Base-by-base conservation (phyloP, 2,329 filamentous ascomycete species). In the Exophiala alcalophila region DNA sequence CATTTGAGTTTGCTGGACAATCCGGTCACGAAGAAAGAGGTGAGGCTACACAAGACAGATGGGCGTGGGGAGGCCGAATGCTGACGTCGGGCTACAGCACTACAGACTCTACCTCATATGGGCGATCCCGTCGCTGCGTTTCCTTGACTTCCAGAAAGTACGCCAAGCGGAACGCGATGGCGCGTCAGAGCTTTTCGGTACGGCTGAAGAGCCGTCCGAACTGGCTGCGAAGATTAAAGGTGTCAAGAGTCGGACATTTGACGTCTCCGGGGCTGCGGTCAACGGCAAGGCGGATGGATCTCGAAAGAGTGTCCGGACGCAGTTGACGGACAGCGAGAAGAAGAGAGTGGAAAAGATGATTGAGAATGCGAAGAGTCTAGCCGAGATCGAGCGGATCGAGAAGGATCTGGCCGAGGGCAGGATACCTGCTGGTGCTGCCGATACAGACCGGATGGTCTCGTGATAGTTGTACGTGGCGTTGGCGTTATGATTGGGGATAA, bases 51-150 rank as follows among this genome's bases (percentile, higher is more conserved):
- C 15, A 24, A 3, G 19, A n/a, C n/a, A 18, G 6, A 21, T 14
- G 2, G 3, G 15, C n/a, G 12, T 30, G 15, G 10, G 14, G 33
- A 40, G 20, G 3, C 11, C 20, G 2, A 11, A 1, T 37, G 20
- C 26, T 41, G 24, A 45, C 32, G 16, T 18, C 14, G 23, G 30
- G n/a, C 5, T 39, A 37, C 58, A 96, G 88, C 73, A 96, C 67
- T 98, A 97, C 70, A 84, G 92, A 39, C 84, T 84, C 64, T 98
- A 87, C 84, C 72, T 95, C 19, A 78, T 98, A 48, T 96, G 86
- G 84, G 80, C 83, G 51, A 87, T 85, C 62, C 89, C 88, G 1
- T 77, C 75, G 4, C 81, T 98, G 29, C 83, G 91, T 30, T 97
- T 95, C 66, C 76, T 98, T 34, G 92, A 98, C 67, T 96, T 88